These are phyloP conservation scores for Lophiostoma macrostomum DNA, from an alignment of 495 filamentous ascomycete species.

Conservation along the genomic window DNA sequence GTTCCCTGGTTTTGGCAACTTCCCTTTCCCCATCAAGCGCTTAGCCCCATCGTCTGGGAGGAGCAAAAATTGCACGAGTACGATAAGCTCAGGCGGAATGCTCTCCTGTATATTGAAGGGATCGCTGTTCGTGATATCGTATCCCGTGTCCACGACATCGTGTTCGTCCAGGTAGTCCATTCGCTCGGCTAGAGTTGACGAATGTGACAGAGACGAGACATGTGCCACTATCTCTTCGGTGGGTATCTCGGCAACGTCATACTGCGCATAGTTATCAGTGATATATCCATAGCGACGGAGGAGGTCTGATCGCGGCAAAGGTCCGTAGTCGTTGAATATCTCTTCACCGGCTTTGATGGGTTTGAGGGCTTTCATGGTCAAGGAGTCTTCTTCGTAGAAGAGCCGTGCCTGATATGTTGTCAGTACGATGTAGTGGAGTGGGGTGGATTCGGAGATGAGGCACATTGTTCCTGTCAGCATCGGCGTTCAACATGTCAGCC, in stretches of 20 bases:
- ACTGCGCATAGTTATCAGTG: constrained; percentile 67
- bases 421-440: constrained; percentile 5
- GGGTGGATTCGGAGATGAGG: neutral
- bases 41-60: constrained; percentile 37
- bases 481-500: constrained; percentile 89
- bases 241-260: constrained; percentile 80
- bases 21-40: constrained; percentile 45
- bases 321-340: constrained; percentile 88
- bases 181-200: constrained; percentile 28
- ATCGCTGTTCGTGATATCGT: constrained; percentile 46
- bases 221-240: constrained; percentile 54
- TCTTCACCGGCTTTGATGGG: constrained; percentile 69
- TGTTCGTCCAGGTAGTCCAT: constrained; percentile 50
- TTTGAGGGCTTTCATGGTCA: constrained; percentile 66
- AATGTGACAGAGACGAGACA: neutral
- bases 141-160: constrained; percentile 55
- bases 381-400: constrained; percentile 61
- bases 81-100: constrained; percentile 45
- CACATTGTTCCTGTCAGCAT: constrained; percentile 78
- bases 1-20: constrained; percentile 48
- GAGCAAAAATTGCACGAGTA: constrained; percentile 48
- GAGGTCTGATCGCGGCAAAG: constrained; percentile 75
- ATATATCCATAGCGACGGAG: constrained; percentile 88
- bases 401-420: constrained; percentile 55
- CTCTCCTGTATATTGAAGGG: constrained; percentile 42